phyloP scores from a whole-genome alignment of 2,329 filamentous ascomycete species.

The Hypocrella siamensis region DNA sequence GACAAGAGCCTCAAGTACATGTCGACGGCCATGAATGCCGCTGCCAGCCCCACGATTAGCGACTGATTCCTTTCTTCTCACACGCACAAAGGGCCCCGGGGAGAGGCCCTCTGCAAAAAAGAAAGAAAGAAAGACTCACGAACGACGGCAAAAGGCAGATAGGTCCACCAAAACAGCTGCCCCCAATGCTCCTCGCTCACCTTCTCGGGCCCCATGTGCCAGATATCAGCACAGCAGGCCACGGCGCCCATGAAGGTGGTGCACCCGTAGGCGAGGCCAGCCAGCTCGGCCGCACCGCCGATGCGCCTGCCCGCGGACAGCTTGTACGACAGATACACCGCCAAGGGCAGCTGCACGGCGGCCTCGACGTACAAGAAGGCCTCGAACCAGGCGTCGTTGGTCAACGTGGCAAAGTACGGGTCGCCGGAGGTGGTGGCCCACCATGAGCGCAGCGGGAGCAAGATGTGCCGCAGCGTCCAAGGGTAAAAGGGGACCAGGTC shows the following conservation, averaged over 20 bases:
- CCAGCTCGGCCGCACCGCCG: slow-evolving; percentile 27
- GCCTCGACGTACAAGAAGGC: slow-evolving; percentile 35
- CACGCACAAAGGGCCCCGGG: background rate
- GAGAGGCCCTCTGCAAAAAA: background rate
- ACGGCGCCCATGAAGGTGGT: slow-evolving; percentile 35
- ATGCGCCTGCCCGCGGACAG: slow-evolving; percentile 19
- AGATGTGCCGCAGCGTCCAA: slow-evolving; percentile 27
- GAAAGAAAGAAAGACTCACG: slow-evolving; percentile 24
- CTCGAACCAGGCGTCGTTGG: slow-evolving; percentile 31
- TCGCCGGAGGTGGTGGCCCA: slow-evolving; percentile 35
- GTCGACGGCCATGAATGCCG: slow-evolving; percentile 32
- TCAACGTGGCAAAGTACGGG: slow-evolving; percentile 28
- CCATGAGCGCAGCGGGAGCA: slow-evolving; percentile 26
- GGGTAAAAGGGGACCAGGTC: slow-evolving; percentile 41
- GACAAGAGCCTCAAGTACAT: slow-evolving; percentile 36
- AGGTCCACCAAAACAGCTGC: slow-evolving; percentile 30
- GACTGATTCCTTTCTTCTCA: too few relatives aligned
- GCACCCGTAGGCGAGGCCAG: slow-evolving; percentile 33
- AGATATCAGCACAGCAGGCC: slow-evolving; percentile 34
- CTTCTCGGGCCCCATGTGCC: slow-evolving; percentile 29
- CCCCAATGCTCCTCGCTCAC: slow-evolving; percentile 28
- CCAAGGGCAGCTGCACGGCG: slow-evolving; percentile 32
- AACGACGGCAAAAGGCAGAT: slow-evolving; percentile 34
- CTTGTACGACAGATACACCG: slow-evolving; percentile 27
- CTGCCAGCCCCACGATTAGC: slow-evolving; percentile 17